phyloP scores from a whole-genome alignment of 805 yeast genomes.

The Phaffomyces antillensis region DNA sequence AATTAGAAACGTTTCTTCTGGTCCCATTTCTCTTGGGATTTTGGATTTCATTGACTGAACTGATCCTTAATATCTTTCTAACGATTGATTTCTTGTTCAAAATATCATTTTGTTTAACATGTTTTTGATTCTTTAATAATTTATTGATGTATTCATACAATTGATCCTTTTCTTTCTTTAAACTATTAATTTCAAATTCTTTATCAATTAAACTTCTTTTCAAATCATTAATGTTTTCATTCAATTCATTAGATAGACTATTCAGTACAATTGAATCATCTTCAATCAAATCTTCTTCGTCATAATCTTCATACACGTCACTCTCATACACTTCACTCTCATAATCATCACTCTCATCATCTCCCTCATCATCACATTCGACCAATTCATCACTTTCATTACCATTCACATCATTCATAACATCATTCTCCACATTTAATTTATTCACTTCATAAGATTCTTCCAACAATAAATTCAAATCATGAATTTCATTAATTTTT shows the following conservation, averaged over 20 bases:
- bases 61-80: slow-evolving; percentile 20
- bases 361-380: neutral
- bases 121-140: slow-evolving; percentile 14
- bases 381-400: neutral
- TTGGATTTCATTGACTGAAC: slow-evolving; percentile 3
- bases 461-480: slow-evolving; percentile 15
- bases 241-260: slow-evolving; percentile 4
- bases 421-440: neutral
- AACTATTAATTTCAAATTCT: slow-evolving; percentile 16
- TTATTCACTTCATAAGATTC: neutral
- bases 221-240: slow-evolving; percentile 10
- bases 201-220: slow-evolving; percentile 6
- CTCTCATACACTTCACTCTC: slow-evolving; percentile 1
- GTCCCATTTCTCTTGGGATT: neutral
- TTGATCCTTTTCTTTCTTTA: slow-evolving; percentile 20
- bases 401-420: slow-evolving; percentile 8
- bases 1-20: slow-evolving; percentile 12
- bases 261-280: slow-evolving; percentile 5
- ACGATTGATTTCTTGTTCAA: slow-evolving; percentile 21
- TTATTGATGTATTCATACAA: slow-evolving; percentile 20
- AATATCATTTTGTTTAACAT: slow-evolving; percentile 15
- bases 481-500: slow-evolving; percentile 13
- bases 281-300: neutral
- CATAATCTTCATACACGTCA: slow-evolving; percentile 1
- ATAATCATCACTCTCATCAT: slow-evolving; percentile 9